Conservation (phyloP, 2,329 filamentous ascomycete genomes). For the Sphaerulina musiva region DNA sequence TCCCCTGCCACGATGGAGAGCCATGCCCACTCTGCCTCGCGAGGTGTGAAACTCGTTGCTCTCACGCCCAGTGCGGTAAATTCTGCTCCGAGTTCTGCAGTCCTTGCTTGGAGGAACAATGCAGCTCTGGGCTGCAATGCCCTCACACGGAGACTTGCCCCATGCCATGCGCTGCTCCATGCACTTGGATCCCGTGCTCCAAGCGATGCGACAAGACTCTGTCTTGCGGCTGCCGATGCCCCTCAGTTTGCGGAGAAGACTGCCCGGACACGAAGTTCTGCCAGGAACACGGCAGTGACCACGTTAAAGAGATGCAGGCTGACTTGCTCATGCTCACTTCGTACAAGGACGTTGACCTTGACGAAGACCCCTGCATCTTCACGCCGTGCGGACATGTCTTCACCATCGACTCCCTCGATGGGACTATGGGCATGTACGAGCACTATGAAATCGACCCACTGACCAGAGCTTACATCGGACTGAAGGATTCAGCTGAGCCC, state of each 20-base stretch:
- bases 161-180: conserved; percentile 61
- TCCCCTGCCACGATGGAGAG: conserved; percentile 47
- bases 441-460: conserved; percentile 43
- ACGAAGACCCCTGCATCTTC: conserved; percentile 57
- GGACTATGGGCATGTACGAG: conserved; percentile 49
- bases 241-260: conserved; percentile 57
- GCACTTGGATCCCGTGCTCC: conserved; percentile 60
- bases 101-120: conserved; percentile 53
- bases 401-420: conserved; percentile 56
- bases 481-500: conserved; percentile 32
- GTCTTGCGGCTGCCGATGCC: conserved; percentile 57
- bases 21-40: conserved; percentile 45
- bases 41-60: conserved; percentile 52
- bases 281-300: conserved; percentile 47
- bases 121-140: conserved; percentile 46
- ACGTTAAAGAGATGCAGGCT: conserved; percentile 45
- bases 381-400: conserved; percentile 59
- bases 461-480: conserved; percentile 7
- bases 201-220: conserved; percentile 51
- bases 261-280: conserved; percentile 53
- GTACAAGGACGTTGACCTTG: conserved; percentile 54
- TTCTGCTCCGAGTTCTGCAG: conserved; percentile 55
- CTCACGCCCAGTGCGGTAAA: conserved; percentile 51
- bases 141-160: conserved; percentile 43
- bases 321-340: conserved; percentile 51